Evolutionary conservation across 106 monocot genomes (phyloP), one percentile per base, ranked within the genome.

Genomic region (Dendrobium chrysotoxum): DNA sequence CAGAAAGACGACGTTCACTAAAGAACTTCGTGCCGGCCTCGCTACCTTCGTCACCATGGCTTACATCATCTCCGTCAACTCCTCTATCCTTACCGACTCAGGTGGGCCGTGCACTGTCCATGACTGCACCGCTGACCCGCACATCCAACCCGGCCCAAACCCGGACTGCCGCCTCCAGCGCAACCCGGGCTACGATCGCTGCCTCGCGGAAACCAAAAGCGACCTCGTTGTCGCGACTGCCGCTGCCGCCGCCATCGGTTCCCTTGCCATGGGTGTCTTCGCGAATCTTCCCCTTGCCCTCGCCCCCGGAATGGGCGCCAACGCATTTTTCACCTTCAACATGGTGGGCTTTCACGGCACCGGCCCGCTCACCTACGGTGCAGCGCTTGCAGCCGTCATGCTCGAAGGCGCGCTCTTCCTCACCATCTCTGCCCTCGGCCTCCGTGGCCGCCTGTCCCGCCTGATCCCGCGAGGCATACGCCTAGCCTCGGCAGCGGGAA

Each of bases 41-140:
- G 81, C 86, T 64, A 90, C 90, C 31, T 93, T 93, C 82, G 81
- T 93, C 78, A 90, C 93, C 66, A 88, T 93, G 93, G 90, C 85
- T 39, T 93, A 93, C 80, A 90, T 93, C 73, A 86, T 93, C 80
- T 88, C 93, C 31, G 90, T 93, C 78, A 93, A 93, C 79, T 77
- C 90, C 76, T 21, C 93, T 76, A 82, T 93, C 84, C 78, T 93
- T 28, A 8, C 84, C 50, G 88, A 88, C 85, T 93, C 93, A 40
- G 93, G 93, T 39, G 90, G 88, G 4, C 78, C 90, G 0, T 91
- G 91, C 84, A 67, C 82, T 0, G 78, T 76, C 40, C 25, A 40
- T 38, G 84, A 86, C 77, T 84, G 89, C 80, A 75, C 83, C 10
- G 39, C 78, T 7, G 61, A 58, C 55, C 9, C 75, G 13, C 12